Evolutionary conservation across 495 filamentous ascomycete species (phyloP), one percentile per base, ranked within the genome.

Genomic region (Beverwykella pulmonaria): DNA sequence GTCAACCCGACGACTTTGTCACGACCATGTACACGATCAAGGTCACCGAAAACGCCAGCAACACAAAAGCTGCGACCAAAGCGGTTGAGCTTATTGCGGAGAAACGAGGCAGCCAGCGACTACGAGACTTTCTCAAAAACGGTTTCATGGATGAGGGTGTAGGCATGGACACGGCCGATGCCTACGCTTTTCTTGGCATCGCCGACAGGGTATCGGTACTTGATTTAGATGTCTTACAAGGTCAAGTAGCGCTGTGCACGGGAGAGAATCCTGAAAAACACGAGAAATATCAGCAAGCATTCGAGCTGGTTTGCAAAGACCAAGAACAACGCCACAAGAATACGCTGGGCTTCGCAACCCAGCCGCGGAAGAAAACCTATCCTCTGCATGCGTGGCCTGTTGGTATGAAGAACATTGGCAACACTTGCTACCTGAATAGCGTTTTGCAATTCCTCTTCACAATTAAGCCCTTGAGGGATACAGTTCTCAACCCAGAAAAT

Each of bases 341-440:
- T 5, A 30, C 30, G 22, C 14, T 9, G 2, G n/a, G 15, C 27
- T 25, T 47, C 19, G n/a, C 14, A 26, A n/a, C n/a, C 19, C 9
- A 22, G 27, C 19, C 55, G 20, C 41, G 23, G 23, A 59, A 5
- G 32, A 52, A 27, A 14, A 34, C 22, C 6, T 61, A 70, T 53
- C 74, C 74, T 14, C 29, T 68, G 10, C 57, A 62, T 0, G 79
- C 85, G 15, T 87, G 87, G 79, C 92, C 93, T 8, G 88, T 93
- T 55, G 94, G 94, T 0, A 81, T 98, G 14, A 84, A 86, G 46
- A 99, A 98, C 67, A 93, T 97, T 65, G 92, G 93, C 46, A 97
- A 97, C 68, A 99, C 94, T 0, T 99, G 94, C 76, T 99, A 99
- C 70, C 84, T 99, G 41, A 98, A 98, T 78, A 98, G 94, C 75